Conservation (phyloP, 768 basidiomycete species). For the Tubosaeta brunneosetosa region DNA sequence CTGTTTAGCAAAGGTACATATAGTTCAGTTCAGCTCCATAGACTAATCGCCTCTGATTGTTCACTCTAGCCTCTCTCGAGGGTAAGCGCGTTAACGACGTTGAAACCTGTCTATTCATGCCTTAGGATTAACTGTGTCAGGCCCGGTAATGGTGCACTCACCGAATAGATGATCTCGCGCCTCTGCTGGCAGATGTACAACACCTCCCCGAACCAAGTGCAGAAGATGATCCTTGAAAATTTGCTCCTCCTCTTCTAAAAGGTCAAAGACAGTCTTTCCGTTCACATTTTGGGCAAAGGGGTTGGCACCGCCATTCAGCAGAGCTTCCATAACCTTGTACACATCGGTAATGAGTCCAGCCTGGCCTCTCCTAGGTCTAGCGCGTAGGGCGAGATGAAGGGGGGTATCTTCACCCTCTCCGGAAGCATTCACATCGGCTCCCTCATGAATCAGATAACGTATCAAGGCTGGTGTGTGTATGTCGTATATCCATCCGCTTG, state of each 20-base stretch:
- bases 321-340: not conserved
- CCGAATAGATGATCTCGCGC: not conserved
- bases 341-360: too few species aligned
- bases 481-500: too few species aligned
- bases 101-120: not conserved
- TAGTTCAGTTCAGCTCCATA: not conserved
- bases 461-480: too few species aligned
- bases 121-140: not conserved
- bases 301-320: not conserved
- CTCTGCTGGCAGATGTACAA: not conserved
- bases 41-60: not conserved
- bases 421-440: not conserved
- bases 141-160: not conserved
- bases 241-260: not conserved
- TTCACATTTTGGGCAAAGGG: not conserved
- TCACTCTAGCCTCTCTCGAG: slow-evolving; percentile 34
- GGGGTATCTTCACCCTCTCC: not conserved
- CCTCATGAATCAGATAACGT: not conserved
- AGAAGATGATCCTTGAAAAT: not conserved
- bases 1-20: not conserved
- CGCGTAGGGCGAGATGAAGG: not conserved
- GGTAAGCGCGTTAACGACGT: too few species aligned
- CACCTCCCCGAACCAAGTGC: not conserved
- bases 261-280: not conserved
- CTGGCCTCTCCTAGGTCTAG: too few species aligned